Conservation (phyloP, 2,329 filamentous ascomycete genomes). For the Pseudogymnoascus sp. region DNA sequence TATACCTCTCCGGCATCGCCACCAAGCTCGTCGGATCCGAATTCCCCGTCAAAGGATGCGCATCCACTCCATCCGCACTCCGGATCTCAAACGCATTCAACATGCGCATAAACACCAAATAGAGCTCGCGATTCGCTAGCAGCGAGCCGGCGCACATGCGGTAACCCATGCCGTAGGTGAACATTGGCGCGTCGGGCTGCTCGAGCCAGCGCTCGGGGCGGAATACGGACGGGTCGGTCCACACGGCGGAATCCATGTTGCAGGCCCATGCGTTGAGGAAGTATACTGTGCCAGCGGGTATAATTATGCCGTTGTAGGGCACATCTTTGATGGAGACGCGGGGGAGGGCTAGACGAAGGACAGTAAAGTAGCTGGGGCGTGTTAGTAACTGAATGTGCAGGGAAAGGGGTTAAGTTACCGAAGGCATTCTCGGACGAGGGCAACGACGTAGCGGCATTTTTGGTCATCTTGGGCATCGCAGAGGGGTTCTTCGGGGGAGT, state of each 20-base stretch:
- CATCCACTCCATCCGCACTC: slow-evolving; percentile 46
- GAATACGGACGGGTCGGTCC: slow-evolving; percentile 51
- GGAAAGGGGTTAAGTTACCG: slow-evolving; percentile 29
- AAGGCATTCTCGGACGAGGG: slow-evolving; percentile 54
- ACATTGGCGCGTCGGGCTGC: slow-evolving; percentile 51
- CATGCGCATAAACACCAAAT: slow-evolving; percentile 55
- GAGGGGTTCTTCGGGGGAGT: slow-evolving; percentile 44
- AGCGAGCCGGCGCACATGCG: slow-evolving; percentile 60
- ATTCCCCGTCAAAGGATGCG: slow-evolving; percentile 51
- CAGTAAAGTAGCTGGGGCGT: slow-evolving; percentile 47
- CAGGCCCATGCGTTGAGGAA: slow-evolving; percentile 63
- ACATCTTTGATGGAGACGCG: slow-evolving; percentile 54
- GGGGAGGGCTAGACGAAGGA: slow-evolving; percentile 54
- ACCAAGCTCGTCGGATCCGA: slow-evolving; percentile 56
- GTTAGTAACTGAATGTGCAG: slow-evolving; percentile 11
- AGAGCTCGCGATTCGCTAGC: slow-evolving; percentile 57
- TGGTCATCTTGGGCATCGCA: slow-evolving; percentile 56
- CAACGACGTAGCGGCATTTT: slow-evolving; percentile 55
- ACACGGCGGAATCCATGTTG: slow-evolving; percentile 56
- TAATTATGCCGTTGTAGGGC: slow-evolving; percentile 46
- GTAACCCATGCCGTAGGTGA: slow-evolving; percentile 59
- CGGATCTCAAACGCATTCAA: slow-evolving; percentile 54
- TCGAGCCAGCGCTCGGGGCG: slow-evolving; percentile 56
- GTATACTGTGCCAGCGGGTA: slow-evolving; percentile 55
- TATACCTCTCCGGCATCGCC: slow-evolving; percentile 50